Percentiles rank a stretch among this genome's conserved stretches.
Evolutionary conservation across 2,329 filamentous ascomycete species (phyloP).

Genomic region (Fusarium napiforme): DNA sequence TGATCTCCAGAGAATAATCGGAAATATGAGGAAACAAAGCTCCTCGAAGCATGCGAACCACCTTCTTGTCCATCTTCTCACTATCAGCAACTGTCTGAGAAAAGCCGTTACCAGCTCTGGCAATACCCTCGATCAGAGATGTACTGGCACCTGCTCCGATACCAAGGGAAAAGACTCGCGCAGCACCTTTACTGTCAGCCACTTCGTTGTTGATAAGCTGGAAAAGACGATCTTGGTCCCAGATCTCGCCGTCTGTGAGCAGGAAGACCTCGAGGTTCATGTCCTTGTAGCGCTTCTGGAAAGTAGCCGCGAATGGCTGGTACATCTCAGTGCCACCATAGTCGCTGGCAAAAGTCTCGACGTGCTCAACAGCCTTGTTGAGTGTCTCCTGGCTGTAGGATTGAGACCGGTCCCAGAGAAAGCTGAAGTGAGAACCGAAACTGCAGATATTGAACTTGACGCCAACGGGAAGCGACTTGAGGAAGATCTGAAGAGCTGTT

Average conservation of each 20-base stretch:
- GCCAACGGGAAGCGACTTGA: conserved; percentile 72
- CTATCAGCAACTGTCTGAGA: conserved; percentile 69
- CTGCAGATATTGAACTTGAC: conserved; percentile 77
- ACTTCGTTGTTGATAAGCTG: conserved; percentile 57
- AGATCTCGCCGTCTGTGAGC: conserved; percentile 67
- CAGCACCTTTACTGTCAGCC: conserved; percentile 52
- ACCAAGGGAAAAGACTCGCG: conserved; percentile 66
- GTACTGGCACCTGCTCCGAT: conserved; percentile 64
- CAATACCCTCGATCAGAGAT: conserved; percentile 64
- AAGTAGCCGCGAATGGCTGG: conserved; percentile 55
- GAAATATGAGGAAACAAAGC: conserved; percentile 73
- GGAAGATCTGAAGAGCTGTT: conserved; percentile 69
- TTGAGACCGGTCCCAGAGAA: conserved; percentile 61
- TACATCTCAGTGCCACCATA: conserved; percentile 67
- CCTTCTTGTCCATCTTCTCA: conserved; percentile 75
- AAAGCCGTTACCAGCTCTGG: conserved; percentile 66
- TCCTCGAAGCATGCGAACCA: conserved; percentile 79
- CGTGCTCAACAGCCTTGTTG: conserved; percentile 55
- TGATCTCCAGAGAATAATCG: conserved; percentile 72
- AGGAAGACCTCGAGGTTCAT: conserved; percentile 65
- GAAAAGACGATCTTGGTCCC: conserved; percentile 58
- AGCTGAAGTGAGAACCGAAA: conserved; percentile 63
- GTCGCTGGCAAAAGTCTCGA: conserved; percentile 56
- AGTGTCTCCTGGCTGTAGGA: conserved; percentile 59
- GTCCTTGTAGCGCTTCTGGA: conserved; percentile 56